These are phyloP conservation scores for Pichia kluyveri DNA, from an alignment of 805 yeast genomes.

Conservation along the genomic window DNA sequence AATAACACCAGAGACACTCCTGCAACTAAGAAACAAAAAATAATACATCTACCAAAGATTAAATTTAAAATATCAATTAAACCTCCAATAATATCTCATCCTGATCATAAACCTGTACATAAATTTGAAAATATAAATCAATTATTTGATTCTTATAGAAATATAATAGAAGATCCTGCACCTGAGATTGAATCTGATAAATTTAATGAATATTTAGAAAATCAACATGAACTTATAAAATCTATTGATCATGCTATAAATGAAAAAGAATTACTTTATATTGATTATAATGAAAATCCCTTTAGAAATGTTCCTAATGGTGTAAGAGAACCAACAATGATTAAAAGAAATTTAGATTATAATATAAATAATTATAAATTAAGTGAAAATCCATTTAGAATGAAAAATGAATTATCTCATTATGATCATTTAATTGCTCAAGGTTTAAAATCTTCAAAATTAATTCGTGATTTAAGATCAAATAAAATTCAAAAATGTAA, in stretches of 20 bases:
- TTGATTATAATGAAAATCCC: constrained; percentile 35
- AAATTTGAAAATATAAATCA: constrained; percentile 31
- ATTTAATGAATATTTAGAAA: constrained; percentile 44
- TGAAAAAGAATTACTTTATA: constrained; percentile 29
- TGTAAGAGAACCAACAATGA: constrained; percentile 29
- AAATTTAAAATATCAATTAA: constrained; percentile 30
- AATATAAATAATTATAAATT: constrained; percentile 23
- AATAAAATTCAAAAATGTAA: constrained; percentile 59
- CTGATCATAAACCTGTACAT: constrained; percentile 44
- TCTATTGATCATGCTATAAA: constrained; percentile 40
- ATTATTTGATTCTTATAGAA: constrained; percentile 46
- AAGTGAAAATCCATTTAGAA: constrained; percentile 34
- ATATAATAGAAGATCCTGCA: constrained; percentile 42
- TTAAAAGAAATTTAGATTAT: constrained; percentile 23
- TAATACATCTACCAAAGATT: not conserved
- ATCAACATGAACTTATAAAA: constrained; percentile 38
- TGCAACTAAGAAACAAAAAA: not conserved
- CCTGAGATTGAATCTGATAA: constrained; percentile 50
- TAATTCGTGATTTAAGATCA: constrained; percentile 57
- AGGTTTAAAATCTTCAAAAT: constrained; percentile 59
- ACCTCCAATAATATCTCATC: constrained; percentile 47
- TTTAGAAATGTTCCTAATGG: constrained; percentile 41
- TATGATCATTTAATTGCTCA: constrained; percentile 72
- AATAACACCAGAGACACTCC: too few relatives aligned
- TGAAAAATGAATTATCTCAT: constrained; percentile 36